Percentiles rank a stretch among this genome's conserved stretches.
Conservation (phyloP, 192 early-diverging fungal species). For the Gamsiella multidivaricata region DNA sequence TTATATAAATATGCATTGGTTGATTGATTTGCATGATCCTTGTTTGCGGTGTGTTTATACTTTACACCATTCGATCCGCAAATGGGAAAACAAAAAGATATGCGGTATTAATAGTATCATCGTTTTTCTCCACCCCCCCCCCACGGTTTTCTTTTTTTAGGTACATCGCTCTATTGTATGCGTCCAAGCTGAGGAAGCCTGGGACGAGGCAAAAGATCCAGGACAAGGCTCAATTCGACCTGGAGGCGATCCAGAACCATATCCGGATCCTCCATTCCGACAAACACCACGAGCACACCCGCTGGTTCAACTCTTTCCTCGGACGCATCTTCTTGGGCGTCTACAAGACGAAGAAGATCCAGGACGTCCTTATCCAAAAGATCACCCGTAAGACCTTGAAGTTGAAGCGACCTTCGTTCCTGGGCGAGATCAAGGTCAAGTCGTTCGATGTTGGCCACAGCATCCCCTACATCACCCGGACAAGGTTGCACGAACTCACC, state of each 20-base stretch:
- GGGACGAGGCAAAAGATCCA: constrained; percentile 52
- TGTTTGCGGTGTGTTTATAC: too few species aligned
- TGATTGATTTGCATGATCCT: too few species aligned
- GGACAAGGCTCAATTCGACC: constrained; percentile 56
- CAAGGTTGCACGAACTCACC: constrained; percentile 73
- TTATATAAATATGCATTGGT: too few species aligned
- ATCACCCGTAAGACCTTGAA: constrained; percentile 74
- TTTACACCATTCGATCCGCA: too few species aligned
- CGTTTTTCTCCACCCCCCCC: too few species aligned
- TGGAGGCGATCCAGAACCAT: constrained; percentile 44
- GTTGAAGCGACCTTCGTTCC: constrained; percentile 74
- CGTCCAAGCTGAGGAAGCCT: constrained; percentile 44
- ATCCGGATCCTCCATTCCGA: constrained; percentile 61
- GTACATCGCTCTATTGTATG: constrained; percentile 38
- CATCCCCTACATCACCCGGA: constrained; percentile 83
- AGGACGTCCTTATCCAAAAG: constrained; percentile 73
- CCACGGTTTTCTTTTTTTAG: constrained; percentile 10
- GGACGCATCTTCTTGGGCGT: constrained; percentile 84
- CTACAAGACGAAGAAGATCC: constrained; percentile 72
- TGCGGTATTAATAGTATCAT: neutral
- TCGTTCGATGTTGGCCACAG: constrained; percentile 84
- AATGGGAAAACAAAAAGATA: too few species aligned
- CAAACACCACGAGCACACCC: constrained; percentile 59
- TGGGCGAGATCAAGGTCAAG: constrained; percentile 84
- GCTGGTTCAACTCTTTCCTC: constrained; percentile 87